Conservation (phyloP, 345 rosid genomes). For the Xanthoceras sorbifolium region DNA sequence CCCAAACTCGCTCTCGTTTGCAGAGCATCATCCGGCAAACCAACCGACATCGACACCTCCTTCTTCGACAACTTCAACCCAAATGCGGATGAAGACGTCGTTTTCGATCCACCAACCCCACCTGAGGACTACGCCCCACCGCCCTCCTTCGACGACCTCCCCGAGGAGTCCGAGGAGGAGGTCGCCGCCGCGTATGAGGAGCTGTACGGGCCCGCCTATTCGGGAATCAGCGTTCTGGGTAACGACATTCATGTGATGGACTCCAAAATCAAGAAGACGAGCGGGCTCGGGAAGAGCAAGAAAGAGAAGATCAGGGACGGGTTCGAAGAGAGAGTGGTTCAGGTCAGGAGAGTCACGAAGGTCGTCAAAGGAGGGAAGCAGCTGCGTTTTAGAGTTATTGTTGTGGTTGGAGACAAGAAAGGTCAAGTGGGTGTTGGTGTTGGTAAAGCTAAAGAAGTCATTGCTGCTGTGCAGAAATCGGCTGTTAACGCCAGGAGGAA, state of each 20-base stretch:
- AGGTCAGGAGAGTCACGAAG: constrained; percentile 79
- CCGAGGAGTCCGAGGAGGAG: constrained; percentile 66
- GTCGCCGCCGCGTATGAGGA: constrained; percentile 76
- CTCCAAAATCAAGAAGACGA: constrained; percentile 50
- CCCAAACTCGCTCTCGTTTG: constrained; percentile 18
- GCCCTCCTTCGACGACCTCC: constrained; percentile 74
- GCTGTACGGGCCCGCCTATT: constrained; percentile 76
- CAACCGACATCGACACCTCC: constrained; percentile 44
- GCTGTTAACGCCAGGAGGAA: constrained; percentile 79
- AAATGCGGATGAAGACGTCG: constrained; percentile 35
- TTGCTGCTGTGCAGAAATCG: constrained; percentile 78
- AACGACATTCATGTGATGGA: constrained; percentile 71
- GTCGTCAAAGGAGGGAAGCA: constrained; percentile 96
- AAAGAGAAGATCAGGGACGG: constrained; percentile 70
- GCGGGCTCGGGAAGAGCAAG: constrained; percentile 50
- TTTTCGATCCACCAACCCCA: constrained; percentile 61
- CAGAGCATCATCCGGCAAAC: constrained; percentile 28
- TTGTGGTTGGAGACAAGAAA: constrained; percentile 83
- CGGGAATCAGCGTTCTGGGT: constrained; percentile 62
- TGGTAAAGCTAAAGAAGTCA: constrained; percentile 83
- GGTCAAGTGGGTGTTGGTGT: constrained; percentile 89
- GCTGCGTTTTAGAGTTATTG: constrained; percentile 73
- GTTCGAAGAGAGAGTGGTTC: constrained; percentile 87
- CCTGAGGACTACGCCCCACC: constrained; percentile 63
- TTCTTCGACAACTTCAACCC: constrained; percentile 50